phyloP scores from a whole-genome alignment of 192 early-diverging fungal species.

The Cetraspora pellucida region DNA sequence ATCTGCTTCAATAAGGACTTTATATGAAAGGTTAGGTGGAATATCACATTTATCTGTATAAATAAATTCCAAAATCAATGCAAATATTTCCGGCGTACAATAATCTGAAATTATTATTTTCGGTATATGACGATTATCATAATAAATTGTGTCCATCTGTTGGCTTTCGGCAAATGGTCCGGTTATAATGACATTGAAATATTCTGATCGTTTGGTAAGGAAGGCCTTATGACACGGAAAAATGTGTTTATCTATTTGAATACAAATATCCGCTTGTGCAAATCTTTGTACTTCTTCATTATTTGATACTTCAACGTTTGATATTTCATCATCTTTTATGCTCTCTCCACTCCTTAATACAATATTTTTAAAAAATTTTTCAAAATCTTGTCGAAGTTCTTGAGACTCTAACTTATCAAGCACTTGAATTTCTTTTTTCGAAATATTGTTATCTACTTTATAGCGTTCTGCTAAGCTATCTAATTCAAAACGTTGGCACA shows the following conservation, averaged over 20 bases:
- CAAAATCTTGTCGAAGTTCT: slow-evolving; percentile 38
- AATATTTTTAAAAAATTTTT: slow-evolving; percentile 34
- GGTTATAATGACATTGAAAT: slow-evolving; percentile 47
- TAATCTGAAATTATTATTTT: slow-evolving; percentile 24
- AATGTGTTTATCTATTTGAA: slow-evolving; percentile 35
- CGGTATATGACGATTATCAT: neutral
- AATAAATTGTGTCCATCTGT: neutral
- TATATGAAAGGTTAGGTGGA: slow-evolving; percentile 37
- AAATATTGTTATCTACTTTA: neutral
- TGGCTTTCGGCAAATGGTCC: slow-evolving; percentile 44
- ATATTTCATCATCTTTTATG: neutral
- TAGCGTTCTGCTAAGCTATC: slow-evolving; percentile 31
- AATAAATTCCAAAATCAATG: slow-evolving; percentile 48
- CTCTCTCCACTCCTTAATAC: slow-evolving; percentile 10
- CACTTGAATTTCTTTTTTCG: neutral
- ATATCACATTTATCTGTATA: slow-evolving; percentile 49
- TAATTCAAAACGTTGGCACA: slow-evolving; percentile 39
- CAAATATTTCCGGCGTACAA: slow-evolving; percentile 31
- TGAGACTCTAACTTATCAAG: slow-evolving; percentile 32
- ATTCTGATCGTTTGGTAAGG: slow-evolving; percentile 43
- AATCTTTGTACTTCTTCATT: neutral
- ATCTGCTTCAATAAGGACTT: slow-evolving; percentile 50
- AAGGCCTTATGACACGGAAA: slow-evolving; percentile 53
- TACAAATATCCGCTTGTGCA: slow-evolving; percentile 43
- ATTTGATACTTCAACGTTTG: neutral